Evolutionary conservation across 2,329 filamentous ascomycete genomes (phyloP).

Genomic region (Thelonectria rubi): DNA sequence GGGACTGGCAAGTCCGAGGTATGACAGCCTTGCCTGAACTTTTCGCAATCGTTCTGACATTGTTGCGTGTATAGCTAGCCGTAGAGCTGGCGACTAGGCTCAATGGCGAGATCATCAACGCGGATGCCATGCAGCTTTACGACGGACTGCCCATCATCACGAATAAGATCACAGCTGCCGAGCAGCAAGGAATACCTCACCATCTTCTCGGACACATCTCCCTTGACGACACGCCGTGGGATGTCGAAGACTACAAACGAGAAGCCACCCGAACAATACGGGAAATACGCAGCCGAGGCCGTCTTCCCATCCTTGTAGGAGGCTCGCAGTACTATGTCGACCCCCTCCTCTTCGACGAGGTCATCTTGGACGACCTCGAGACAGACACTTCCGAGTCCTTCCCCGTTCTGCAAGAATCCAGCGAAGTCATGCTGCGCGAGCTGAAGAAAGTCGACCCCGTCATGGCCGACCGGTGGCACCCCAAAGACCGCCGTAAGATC

Average conservation of each 20-base stretch:
- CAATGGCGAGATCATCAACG: conserved; percentile 95
- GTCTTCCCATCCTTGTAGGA: conserved; percentile 88
- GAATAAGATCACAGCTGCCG: conserved; percentile 83
- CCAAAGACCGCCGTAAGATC: conserved; percentile 91
- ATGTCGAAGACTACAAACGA: conserved; percentile 78
- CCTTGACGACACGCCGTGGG: conserved; percentile 82
- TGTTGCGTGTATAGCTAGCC: conserved; percentile 69
- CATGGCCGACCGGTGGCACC: conserved; percentile 94
- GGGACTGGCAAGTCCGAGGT: conserved; percentile 95
- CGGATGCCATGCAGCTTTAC: conserved; percentile 98
- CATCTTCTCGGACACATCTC: conserved; percentile 85
- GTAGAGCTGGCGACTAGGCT: conserved; percentile 85
- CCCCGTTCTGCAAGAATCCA: conserved; percentile 76
- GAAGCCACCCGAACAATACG: conserved; percentile 74
- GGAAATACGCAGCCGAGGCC: conserved; percentile 81
- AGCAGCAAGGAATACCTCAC: conserved; percentile 83
- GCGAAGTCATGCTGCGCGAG: conserved; percentile 75
- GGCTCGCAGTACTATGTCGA: conserved; percentile 97
- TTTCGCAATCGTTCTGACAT: conserved; percentile 22
- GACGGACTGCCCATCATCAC: conserved; percentile 91
- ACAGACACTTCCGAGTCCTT: conserved; percentile 55
- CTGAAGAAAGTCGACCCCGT: conserved; percentile 83
- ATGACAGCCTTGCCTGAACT: conserved; percentile 40
- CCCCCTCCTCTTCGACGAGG: conserved; percentile 79
- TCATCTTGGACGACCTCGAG: conserved; percentile 59